Base-by-base conservation (phyloP, 139 green algal species). In the Nannochloris sp. region DNA sequence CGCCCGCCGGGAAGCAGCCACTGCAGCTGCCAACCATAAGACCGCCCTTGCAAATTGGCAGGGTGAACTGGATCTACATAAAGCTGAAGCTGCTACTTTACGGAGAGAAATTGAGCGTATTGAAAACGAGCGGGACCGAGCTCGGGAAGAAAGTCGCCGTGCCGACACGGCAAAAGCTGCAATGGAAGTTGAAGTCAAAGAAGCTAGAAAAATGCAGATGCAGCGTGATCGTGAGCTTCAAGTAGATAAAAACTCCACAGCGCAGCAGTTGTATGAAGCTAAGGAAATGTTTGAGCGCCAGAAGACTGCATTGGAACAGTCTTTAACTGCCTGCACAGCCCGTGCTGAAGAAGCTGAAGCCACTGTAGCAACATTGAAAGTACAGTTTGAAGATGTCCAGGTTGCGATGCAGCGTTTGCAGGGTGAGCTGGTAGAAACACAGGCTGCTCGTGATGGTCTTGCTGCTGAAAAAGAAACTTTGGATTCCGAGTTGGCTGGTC, bases 71-170 rank as follows among this genome's bases (percentile, higher is more conserved):
- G 80, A 85, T 63, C 48, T 63, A 31, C 72, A 83, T 57, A 81
- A 79, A 54, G 67, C 73, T 14, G 83, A 89, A 72, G 65, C 70
- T 9, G 64, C 63, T 2, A 69, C 77, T 12, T 61, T 89, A 57
- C 59, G 62, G 42, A 65, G 85, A 19, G 87, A 95, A 63, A 33
- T 92, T 9, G 80, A 90, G n/a, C 78, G 84, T 0, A 27, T 88
- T 38, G 77, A 85, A 34, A 68, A 78, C 37, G 84, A 93, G 67
- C 73, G 84, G 1, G 81, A 86, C 55, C 59, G 75, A 1, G 81
- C 84, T 4, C 61, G 80, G 0, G 83, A 95, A 27, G 80, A 90
- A 6, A 54, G 15, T 32, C 42, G 29, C 60, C 73, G 61, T 36
- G 42, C 54, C 3, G 77, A 87, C 45, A 61, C 65, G 39, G 46